These are phyloP conservation scores for Komagataella phaffii DNA, from an alignment of 805 yeast species.

Conservation along the genomic window DNA sequence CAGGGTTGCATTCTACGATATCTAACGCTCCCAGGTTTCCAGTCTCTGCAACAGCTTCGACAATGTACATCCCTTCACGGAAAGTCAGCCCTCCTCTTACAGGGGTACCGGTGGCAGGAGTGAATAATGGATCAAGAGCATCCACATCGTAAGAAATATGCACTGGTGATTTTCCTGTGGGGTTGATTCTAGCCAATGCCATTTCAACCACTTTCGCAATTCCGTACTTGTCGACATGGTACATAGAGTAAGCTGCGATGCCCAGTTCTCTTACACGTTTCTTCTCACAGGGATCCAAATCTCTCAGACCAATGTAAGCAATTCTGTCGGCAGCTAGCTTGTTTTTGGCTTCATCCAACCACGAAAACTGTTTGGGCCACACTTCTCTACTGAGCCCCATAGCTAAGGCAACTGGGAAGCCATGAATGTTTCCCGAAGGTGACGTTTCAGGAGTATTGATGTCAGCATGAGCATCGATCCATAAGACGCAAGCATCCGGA, in stretches of 20 bases:
- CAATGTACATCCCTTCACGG: constrained; percentile 86
- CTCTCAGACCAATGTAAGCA: constrained; percentile 90
- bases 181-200: constrained; percentile 75
- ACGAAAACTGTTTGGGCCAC: constrained; percentile 62
- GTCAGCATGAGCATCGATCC: constrained; percentile 99
- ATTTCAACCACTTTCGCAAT: constrained; percentile 82
- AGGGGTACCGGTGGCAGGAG: constrained; percentile 96
- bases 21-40: constrained; percentile 85
- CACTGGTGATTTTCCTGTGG: constrained; percentile 55
- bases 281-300: constrained; percentile 81
- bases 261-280: constrained; percentile 52
- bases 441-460: constrained; percentile 81
- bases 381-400: constrained; percentile 62
- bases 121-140: constrained; percentile 88
- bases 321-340: constrained; percentile 54
- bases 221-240: constrained; percentile 90
- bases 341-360: constrained; percentile 38
- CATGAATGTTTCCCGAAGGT: constrained; percentile 85
- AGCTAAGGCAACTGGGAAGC: constrained; percentile 89
- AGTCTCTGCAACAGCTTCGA: constrained; percentile 83
- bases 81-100: constrained; percentile 92
- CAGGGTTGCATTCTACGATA: constrained; percentile 89
- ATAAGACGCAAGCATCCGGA: constrained; percentile 81
- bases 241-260: constrained; percentile 87
- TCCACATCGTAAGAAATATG: constrained; percentile 93